Percentiles rank a stretch among this genome's conserved stretches.
Conservation (phyloP, 805 yeast species). For the Wickerhamomyces strasburgensis region DNA sequence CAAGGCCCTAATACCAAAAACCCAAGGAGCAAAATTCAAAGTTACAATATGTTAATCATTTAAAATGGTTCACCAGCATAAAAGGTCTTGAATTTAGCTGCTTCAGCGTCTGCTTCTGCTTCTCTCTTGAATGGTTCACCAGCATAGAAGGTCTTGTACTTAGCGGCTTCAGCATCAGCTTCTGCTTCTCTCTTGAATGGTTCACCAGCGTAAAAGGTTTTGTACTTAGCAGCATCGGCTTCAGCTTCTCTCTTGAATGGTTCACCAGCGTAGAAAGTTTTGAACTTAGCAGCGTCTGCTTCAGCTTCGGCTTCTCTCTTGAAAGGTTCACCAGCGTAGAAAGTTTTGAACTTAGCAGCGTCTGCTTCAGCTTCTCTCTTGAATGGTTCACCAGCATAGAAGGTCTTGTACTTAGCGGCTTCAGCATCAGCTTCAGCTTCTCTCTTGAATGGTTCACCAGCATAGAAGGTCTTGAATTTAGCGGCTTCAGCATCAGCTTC, state of each 20-base stretch:
- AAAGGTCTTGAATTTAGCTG: slow-evolving; percentile 18
- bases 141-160: slow-evolving; percentile 11
- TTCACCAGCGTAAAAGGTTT: too few species aligned
- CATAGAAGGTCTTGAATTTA: slow-evolving; percentile 16
- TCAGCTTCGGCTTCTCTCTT: slow-evolving; percentile 8
- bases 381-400: slow-evolving; percentile 17
- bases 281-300: slow-evolving; percentile 6
- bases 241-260: slow-evolving; percentile 3
- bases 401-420: slow-evolving; percentile 18
- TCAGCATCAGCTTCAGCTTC: slow-evolving; percentile 20
- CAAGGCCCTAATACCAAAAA: too few species aligned
- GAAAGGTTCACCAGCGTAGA: slow-evolving; percentile 16
- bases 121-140: slow-evolving; percentile 19
- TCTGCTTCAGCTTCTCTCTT: slow-evolving; percentile 7
- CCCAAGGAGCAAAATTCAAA: too few species aligned
- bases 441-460: slow-evolving; percentile 19
- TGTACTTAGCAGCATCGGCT: background rate
- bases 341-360: slow-evolving; percentile 3
- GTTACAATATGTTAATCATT: too few species aligned
- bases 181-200: slow-evolving; percentile 14
- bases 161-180: slow-evolving; percentile 21
- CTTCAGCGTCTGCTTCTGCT: slow-evolving; percentile 15
- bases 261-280: slow-evolving; percentile 2
- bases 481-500: slow-evolving; percentile 21
- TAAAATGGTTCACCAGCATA: slow-evolving; percentile 16